Percentiles rank a stretch among this genome's conserved stretches.
Evolutionary conservation across 2,329 filamentous ascomycete species (phyloP).

Genomic region (Lachnellula cervina): DNA sequence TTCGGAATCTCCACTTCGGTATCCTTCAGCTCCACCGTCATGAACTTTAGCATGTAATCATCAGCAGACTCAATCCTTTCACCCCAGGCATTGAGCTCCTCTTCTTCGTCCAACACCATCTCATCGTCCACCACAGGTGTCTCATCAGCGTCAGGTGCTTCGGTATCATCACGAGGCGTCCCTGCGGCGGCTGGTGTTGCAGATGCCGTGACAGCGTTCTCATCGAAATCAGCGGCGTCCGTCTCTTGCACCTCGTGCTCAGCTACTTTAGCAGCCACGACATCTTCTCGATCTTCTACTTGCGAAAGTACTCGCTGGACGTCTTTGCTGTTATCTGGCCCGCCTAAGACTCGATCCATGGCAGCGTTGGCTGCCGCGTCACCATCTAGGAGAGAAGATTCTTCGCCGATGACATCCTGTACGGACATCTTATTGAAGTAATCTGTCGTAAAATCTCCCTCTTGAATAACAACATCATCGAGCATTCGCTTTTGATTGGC

Average conservation of each 20-base stretch:
- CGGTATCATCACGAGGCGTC: slow-evolving; percentile 24
- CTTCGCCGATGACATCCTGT: slow-evolving; percentile 61
- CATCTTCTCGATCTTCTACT: slow-evolving; percentile 89
- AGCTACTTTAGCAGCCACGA: slow-evolving; percentile 78
- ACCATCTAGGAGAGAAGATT: slow-evolving; percentile 48
- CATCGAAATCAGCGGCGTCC: slow-evolving; percentile 80
- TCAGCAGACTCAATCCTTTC: slow-evolving; percentile 59
- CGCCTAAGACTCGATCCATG: slow-evolving; percentile 78
- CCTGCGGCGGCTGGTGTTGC: slow-evolving; percentile 26
- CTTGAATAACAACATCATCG: slow-evolving; percentile 96
- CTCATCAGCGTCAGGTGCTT: slow-evolving; percentile 40
- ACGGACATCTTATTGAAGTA: slow-evolving; percentile 78
- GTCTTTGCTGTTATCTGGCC: slow-evolving; percentile 50
- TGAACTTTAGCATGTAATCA: slow-evolving; percentile 68
- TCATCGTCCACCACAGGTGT: slow-evolving; percentile 19
- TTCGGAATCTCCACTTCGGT: slow-evolving; percentile 58
- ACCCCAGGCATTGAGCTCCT: slow-evolving; percentile 57
- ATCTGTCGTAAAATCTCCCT: slow-evolving; percentile 96
- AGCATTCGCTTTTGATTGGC: slow-evolving; percentile 97
- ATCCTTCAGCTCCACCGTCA: slow-evolving; percentile 57
- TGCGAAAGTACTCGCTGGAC: slow-evolving; percentile 75
- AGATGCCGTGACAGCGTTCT: slow-evolving; percentile 44
- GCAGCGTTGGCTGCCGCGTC: slow-evolving; percentile 73
- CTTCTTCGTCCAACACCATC: slow-evolving; percentile 33
- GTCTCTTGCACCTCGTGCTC: slow-evolving; percentile 82